Evolutionary conservation across 2,329 filamentous ascomycete genomes (phyloP).

Genomic region (Aaosphaeria arxii): DNA sequence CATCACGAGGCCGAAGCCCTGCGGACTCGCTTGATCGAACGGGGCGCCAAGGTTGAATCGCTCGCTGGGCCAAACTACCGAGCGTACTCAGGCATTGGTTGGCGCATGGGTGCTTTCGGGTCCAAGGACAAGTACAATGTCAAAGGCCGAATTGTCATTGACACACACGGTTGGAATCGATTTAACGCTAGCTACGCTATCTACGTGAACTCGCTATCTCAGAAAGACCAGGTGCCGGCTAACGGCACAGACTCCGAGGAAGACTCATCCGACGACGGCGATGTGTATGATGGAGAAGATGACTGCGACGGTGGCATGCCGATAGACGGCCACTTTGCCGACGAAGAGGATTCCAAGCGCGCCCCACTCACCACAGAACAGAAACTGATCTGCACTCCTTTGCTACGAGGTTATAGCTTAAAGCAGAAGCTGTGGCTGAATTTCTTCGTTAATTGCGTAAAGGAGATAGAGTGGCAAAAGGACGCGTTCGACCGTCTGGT

Average conservation of each 20-base stretch:
- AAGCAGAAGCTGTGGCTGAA: constrained; percentile 27
- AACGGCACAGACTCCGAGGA: background rate
- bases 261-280: background rate
- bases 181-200: constrained; percentile 45
- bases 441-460: constrained; percentile 25
- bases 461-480: constrained; percentile 29
- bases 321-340: constrained; percentile 32
- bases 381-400: constrained; percentile 24
- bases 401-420: constrained; percentile 25
- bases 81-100: constrained; percentile 47
- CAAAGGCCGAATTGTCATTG: constrained; percentile 50
- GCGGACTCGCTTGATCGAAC: constrained; percentile 39
- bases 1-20: constrained; percentile 42
- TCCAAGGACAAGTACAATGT: constrained; percentile 42
- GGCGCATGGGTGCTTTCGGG: constrained; percentile 32
- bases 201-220: constrained; percentile 36
- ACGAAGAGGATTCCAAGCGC: constrained; percentile 13
- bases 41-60: constrained; percentile 46
- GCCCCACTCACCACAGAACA: constrained; percentile 19
- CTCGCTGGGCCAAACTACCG: constrained; percentile 51
- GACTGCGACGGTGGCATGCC: constrained; percentile 18
- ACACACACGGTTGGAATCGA: constrained; percentile 51
- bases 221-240: constrained; percentile 18
- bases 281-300: constrained; percentile 6
- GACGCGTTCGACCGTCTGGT: constrained; percentile 27